Evolutionary conservation across 306 rosid genomes (phyloP).

Genomic region (Cotoneaster glaucophyllus): DNA sequence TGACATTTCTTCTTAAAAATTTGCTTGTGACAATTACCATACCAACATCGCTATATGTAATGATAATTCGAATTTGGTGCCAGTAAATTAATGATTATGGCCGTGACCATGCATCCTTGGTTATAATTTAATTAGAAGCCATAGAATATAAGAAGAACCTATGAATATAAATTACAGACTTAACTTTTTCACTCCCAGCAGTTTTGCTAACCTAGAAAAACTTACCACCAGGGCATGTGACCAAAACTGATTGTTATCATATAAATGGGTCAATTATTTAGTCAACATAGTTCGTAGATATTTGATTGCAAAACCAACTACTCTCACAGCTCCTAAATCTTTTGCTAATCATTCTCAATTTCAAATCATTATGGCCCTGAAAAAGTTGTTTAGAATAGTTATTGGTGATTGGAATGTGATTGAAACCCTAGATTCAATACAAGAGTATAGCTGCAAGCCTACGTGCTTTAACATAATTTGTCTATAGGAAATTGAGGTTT

Average conservation of each 20-base stretch:
- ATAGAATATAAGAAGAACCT: background rate
- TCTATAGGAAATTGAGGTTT: too few species aligned
- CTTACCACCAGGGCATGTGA: background rate
- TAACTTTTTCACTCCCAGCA: background rate
- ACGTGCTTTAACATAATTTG: background rate
- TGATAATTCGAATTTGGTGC: background rate
- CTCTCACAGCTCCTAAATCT: conserved; percentile 7
- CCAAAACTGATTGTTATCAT: background rate
- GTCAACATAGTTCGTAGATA: background rate
- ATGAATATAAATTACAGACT: background rate
- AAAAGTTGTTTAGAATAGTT: background rate
- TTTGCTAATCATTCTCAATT: background rate
- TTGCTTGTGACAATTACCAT: background rate
- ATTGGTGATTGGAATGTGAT: background rate
- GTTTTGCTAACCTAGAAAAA: background rate
- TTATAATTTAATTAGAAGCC: background rate
- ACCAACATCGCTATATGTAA: background rate
- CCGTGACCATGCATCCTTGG: background rate
- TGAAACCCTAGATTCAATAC: background rate
- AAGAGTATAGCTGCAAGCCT: background rate
- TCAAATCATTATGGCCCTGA: background rate
- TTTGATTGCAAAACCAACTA: conserved; percentile 9
- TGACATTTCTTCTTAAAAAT: background rate
- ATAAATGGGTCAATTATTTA: background rate
- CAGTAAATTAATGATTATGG: background rate